Base-by-base conservation (phyloP, 108 stramenopile species). In the Conticribra weissflogii region DNA sequence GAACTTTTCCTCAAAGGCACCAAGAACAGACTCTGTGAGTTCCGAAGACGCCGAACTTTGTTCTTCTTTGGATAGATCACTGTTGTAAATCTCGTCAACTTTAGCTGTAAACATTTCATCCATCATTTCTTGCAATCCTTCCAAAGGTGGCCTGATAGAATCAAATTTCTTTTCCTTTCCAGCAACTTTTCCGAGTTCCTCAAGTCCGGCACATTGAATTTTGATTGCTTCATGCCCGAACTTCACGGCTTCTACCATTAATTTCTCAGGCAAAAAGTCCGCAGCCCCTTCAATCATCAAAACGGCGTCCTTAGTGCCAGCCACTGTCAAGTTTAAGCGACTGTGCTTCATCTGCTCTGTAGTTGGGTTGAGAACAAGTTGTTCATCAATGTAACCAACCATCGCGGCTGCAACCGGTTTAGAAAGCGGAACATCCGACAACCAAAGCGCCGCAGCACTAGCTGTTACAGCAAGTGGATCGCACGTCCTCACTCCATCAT, bases 281-380 rank as follows among this genome's bases (percentile, higher is more conserved):
- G 96, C 93, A 32, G 89, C 89, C 5, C 97, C 97, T 65, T 96
- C 97, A 79, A 98, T 96, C 97, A 96, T 98, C 14, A 96, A 61
- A 1, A 98, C 89, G 8, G 85, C 94, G 62, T 95, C 93, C 65
- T 91, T 87, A 17, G 92, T 96, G 19, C 95, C 95, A 16, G 95
- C 95, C 31, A 96, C 85, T 32, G 73, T 86, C 36, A 96, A 51
- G 53, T 93, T 79, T 33, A 96, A 63, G 24, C 65, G 55, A 45
- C 82, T 84, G 44, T 74, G 72, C 44, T 83, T 79, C 87, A 88
- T 88, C 68, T 93, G 82, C 32, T 84, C 75, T 41, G 83, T 44
- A 0, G 85, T 88, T 16, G 95, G 95, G 54, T 93, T 92, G 32
- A 96, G 28, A 16, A 93, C 77, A 27, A 91, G 66, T 46, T 66